Conservation (phyloP, 1,284 basidiomycete genomes). For the Fistulinella staudtii region DNA sequence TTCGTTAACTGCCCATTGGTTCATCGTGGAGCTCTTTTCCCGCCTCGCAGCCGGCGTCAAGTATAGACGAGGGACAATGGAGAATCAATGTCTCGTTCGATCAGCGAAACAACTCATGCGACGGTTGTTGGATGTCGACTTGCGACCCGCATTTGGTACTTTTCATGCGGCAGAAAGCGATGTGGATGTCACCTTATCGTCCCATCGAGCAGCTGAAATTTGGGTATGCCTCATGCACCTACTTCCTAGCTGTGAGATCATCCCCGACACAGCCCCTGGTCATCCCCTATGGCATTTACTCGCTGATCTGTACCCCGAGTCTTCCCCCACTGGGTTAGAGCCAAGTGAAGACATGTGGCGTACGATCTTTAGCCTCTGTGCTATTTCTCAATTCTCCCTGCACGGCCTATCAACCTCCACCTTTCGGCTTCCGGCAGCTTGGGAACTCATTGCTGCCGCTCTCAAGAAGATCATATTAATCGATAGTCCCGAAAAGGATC, state of each 20-base stretch:
- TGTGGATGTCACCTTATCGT: slow-evolving; percentile 32
- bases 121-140: slow-evolving; percentile 51
- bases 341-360: slow-evolving; percentile 74
- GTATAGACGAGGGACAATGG: slow-evolving; percentile 22
- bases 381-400: slow-evolving; percentile 75
- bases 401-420: slow-evolving; percentile 55
- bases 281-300: slow-evolving; percentile 49
- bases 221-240: slow-evolving; percentile 79
- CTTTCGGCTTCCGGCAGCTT: slow-evolving; percentile 55
- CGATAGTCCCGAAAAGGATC: slow-evolving; percentile 50
- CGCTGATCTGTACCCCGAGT: slow-evolving; percentile 34
- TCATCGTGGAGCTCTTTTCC: slow-evolving; percentile 54
- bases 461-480: slow-evolving; percentile 60
- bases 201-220: slow-evolving; percentile 51
- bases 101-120: slow-evolving; percentile 40
- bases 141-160: slow-evolving; percentile 45
- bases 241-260: slow-evolving; percentile 23
- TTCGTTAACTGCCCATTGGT: slow-evolving; percentile 54
- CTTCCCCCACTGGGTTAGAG: slow-evolving; percentile 38
- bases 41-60: slow-evolving; percentile 34
- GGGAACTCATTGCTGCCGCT: slow-evolving; percentile 61
- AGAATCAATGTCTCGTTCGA: slow-evolving; percentile 28
- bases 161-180: slow-evolving; percentile 37
- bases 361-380: slow-evolving; percentile 65
- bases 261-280: slow-evolving; percentile 17